Base-by-base conservation (phyloP, 306 rosid genomes). In the Dryas octopetala region DNA sequence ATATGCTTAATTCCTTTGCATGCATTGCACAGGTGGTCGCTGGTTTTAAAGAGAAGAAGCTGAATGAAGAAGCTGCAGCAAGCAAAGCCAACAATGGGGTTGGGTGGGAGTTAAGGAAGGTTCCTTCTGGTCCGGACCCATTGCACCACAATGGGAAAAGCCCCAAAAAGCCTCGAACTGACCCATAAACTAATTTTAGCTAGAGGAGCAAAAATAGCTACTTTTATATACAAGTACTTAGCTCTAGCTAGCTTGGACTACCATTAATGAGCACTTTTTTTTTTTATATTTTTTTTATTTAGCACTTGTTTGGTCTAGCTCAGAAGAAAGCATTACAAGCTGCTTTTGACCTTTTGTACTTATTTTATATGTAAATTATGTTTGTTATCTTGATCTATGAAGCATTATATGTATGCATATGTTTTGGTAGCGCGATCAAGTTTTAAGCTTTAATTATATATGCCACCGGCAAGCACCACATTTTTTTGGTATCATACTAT, bases 101-200 rank as follows among this genome's bases (percentile, higher is more conserved):
- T 63, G 77, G 59, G 19, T 81, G 76, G 82, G 88, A 83, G 83
- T 71, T 90, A 49, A 86, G 91, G 87, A 83, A 75, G 68, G 87
- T 85, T 78, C 96, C 91, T 13, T 80, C 90, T 0, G 93, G 96
- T 57, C 96, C 96, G 62, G 91, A 90, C 63, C 96, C 96, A 0
- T 68, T 90, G 67, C 96, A 90, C 73, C 96, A 86, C 41, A 79
- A 90, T 41, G 88, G 86, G 17, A 87, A 82, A 41, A 71, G 47
- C 78, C 93, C 96, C 47, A 66, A 79, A 46, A 90, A 76, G 79
- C 91, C 91, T 73, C 72, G 74, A 66, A 79, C 82, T 38, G 68
- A 62, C 41, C 68, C 68, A 12, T 61, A 32, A 32, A 32, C 12
- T 13, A 55, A 32, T 32, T 8, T 55, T 19, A 9, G 17, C 2